Evolutionary conservation across 352 stramenopile species (phyloP).

Genomic region (Phytophthora niederhauseri): DNA sequence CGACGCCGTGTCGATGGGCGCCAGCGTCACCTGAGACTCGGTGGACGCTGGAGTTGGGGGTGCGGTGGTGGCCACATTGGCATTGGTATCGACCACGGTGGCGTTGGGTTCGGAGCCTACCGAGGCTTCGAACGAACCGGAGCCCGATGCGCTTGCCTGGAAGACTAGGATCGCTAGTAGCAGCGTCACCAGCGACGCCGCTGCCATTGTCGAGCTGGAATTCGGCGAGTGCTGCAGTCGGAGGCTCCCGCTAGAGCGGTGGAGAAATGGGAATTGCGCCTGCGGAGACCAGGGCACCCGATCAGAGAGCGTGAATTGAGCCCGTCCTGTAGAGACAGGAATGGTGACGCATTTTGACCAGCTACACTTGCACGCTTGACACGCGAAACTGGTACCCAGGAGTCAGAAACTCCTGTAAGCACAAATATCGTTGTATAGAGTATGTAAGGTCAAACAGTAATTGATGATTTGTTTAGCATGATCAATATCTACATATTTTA

Average conservation of each 20-base stretch:
- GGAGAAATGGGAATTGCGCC: constrained; percentile 18
- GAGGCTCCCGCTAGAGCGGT: neutral
- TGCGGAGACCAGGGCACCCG: constrained; percentile 28
- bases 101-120: constrained; percentile 13
- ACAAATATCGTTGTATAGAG: constrained; percentile 5
- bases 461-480: no score
- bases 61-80: neutral
- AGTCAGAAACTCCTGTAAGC: constrained; percentile 14
- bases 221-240: neutral
- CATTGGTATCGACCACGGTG: neutral
- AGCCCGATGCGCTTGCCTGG: constrained; percentile 13
- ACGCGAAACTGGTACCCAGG: neutral
- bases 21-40: constrained; percentile 16
- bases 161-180: constrained; percentile 22
- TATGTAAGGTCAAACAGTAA: neutral
- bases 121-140: constrained; percentile 18
- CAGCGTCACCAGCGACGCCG: constrained; percentile 16
- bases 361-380: constrained; percentile 15
- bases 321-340: constrained; percentile 20
- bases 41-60: constrained; percentile 12
- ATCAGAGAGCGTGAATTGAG: constrained; percentile 29
- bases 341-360: constrained; percentile 14
- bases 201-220: constrained; percentile 11
- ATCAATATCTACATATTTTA: no score
- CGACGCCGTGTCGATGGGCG: constrained; percentile 43